Conservation (phyloP, 495 filamentous ascomycete genomes). For the Hypoxylon rickii region DNA sequence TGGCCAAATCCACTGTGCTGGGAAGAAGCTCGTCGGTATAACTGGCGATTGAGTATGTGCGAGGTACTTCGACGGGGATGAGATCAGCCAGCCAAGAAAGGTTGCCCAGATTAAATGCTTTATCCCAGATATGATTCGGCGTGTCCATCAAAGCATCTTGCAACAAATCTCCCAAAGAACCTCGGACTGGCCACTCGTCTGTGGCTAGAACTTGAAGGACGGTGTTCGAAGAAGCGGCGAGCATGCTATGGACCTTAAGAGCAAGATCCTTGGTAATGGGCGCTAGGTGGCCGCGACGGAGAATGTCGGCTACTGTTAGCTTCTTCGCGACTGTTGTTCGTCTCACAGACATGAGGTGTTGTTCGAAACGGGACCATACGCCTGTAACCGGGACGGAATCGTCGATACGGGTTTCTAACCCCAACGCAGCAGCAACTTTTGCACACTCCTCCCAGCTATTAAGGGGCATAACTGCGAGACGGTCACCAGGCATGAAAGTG, state of each 20-base stretch:
- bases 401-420: conserved; percentile 47
- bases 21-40: conserved; percentile 52
- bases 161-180: conserved; percentile 52
- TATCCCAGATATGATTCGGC: conserved; percentile 52
- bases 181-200: conserved; percentile 54
- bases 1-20: conserved; percentile 50
- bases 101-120: conserved; percentile 49
- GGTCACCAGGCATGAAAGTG: conserved; percentile 54
- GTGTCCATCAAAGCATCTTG: conserved; percentile 50
- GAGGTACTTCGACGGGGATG: conserved; percentile 51
- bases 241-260: conserved; percentile 45
- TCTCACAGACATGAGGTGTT: conserved; percentile 48
- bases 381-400: conserved; percentile 35
- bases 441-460: conserved; percentile 54
- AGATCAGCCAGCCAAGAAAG: conserved; percentile 52
- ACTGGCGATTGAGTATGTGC: conserved; percentile 56
- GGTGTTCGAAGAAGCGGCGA: conserved; percentile 53
- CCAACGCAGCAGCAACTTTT: conserved; percentile 52
- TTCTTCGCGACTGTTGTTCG: conserved; percentile 30
- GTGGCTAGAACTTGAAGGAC: conserved; percentile 53
- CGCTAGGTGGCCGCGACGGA: conserved; percentile 52
- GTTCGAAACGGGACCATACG: conserved; percentile 52
- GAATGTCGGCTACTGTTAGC: conserved; percentile 52
- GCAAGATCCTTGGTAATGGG: conserved; percentile 56
- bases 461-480: conserved; percentile 55